phyloP scores from a whole-genome alignment of 495 filamentous ascomycete species.

The Lophiotrema nucula region DNA sequence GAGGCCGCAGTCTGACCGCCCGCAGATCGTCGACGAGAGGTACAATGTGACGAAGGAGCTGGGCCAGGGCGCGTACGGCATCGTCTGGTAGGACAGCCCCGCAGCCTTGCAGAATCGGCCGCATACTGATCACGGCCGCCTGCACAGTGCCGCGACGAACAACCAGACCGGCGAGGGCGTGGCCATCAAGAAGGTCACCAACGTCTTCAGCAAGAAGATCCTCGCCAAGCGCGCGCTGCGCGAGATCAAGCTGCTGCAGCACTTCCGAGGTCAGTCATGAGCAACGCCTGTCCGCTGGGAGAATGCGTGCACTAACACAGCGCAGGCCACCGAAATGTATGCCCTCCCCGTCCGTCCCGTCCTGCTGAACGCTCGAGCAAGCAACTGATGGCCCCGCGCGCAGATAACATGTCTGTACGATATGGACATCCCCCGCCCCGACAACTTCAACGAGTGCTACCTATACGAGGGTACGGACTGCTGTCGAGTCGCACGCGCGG shows the following conservation, averaged over 20 bases:
- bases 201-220: conserved; percentile 99
- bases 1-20: neutral
- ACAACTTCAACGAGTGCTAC: conserved; percentile 99
- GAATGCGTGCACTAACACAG: conserved; percentile 21
- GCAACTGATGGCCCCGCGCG: no score
- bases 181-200: conserved; percentile 98
- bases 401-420: conserved; percentile 99
- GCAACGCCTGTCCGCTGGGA: neutral
- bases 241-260: conserved; percentile 97
- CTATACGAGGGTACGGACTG: conserved; percentile 80
- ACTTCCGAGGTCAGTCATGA: conserved; percentile 70
- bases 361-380: no score
- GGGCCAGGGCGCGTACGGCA: conserved; percentile 96
- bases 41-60: conserved; percentile 99
- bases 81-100: conserved; percentile 75
- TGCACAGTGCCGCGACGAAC: conserved; percentile 77
- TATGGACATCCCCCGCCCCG: conserved; percentile 97
- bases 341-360: conserved; percentile 36
- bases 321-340: conserved; percentile 64
- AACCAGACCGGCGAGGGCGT: conserved; percentile 90
- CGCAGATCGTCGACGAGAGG: conserved; percentile 80
- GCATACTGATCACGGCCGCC: conserved; percentile 2
- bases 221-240: conserved; percentile 94
- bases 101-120: neutral
- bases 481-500: neutral